phyloP scores from a whole-genome alignment of 2,329 filamentous ascomycete genomes.

The Xylaria sp. region DNA sequence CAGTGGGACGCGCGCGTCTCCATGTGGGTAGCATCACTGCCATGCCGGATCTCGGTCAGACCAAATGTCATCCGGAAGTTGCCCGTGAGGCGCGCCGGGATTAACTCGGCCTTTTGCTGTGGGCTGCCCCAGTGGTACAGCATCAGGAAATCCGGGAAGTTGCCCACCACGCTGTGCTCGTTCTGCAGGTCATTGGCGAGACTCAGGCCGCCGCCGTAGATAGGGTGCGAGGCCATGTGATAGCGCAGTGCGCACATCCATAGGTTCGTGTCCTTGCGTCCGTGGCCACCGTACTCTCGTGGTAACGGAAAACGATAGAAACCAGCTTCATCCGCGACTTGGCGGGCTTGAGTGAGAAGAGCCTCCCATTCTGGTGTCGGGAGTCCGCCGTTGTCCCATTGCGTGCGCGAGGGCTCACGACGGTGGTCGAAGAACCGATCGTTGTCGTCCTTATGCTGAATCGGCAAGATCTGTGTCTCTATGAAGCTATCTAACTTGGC shows the following conservation, averaged over 20 bases:
- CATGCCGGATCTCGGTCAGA: constrained; percentile 70
- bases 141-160: constrained; percentile 72
- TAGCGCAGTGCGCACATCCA: constrained; percentile 73
- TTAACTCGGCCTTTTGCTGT: constrained; percentile 65
- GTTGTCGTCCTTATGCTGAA: constrained; percentile 68
- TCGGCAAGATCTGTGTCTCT: constrained; percentile 61
- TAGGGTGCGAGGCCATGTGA: constrained; percentile 65
- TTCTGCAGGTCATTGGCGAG: constrained; percentile 73
- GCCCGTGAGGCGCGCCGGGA: constrained; percentile 63
- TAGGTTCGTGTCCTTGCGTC: constrained; percentile 62
- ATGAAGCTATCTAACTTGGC: constrained; percentile 70
- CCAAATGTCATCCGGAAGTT: constrained; percentile 70
- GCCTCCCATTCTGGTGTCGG: constrained; percentile 69
- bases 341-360: constrained; percentile 60
- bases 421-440: constrained; percentile 74
- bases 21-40: constrained; percentile 73
- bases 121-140: constrained; percentile 68
- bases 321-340: constrained; percentile 67
- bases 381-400: constrained; percentile 68
- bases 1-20: constrained; percentile 62
- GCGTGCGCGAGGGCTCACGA: constrained; percentile 69
- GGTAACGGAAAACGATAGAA: constrained; percentile 71
- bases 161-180: constrained; percentile 71
- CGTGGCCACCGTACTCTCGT: constrained; percentile 52
- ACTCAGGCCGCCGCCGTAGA: constrained; percentile 61